Evolutionary conservation across 768 basidiomycete species (phyloP).

Genomic region (Candolleomyces eurysporus): DNA sequence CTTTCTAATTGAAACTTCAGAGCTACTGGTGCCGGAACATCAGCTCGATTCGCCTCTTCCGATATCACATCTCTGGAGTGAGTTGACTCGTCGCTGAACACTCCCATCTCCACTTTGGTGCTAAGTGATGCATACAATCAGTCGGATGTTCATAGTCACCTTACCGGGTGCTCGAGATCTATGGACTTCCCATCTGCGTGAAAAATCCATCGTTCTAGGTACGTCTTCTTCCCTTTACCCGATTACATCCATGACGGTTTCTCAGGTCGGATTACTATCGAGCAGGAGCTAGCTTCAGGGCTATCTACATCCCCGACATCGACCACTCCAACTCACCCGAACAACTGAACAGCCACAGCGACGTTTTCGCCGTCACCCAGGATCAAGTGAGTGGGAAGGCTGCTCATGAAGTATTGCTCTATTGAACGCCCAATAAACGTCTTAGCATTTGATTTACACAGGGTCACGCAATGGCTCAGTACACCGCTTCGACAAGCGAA

Average conservation of each 20-base stretch:
- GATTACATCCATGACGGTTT: not conserved
- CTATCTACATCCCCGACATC: slow-evolving; percentile 51
- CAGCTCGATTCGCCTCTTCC: slow-evolving; percentile 48
- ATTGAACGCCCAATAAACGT: not conserved
- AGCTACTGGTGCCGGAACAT: slow-evolving; percentile 56
- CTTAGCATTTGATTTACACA: slow-evolving; percentile 49
- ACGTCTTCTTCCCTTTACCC: slow-evolving; percentile 6
- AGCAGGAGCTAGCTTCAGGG: slow-evolving; percentile 53
- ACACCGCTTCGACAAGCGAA: slow-evolving; percentile 55
- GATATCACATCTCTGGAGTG: slow-evolving; percentile 41
- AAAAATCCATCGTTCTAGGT: slow-evolving; percentile 54
- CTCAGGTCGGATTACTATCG: not conserved
- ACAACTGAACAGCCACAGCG: slow-evolving; percentile 52
- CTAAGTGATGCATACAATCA: slow-evolving; percentile 17
- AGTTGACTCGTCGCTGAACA: slow-evolving; percentile 9
- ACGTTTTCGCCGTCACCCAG: slow-evolving; percentile 62
- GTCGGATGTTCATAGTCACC: slow-evolving; percentile 35
- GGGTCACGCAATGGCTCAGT: slow-evolving; percentile 62
- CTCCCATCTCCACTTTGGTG: not conserved
- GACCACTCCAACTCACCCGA: slow-evolving; percentile 33
- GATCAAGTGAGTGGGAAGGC: slow-evolving; percentile 41
- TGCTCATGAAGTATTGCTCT: not conserved
- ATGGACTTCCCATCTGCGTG: slow-evolving; percentile 52
- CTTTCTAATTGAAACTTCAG: slow-evolving; percentile 25
- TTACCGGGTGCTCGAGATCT: slow-evolving; percentile 49